These are phyloP conservation scores for Juncus effusus DNA, from an alignment of 176 grass and related monocot genomes.

Conservation along the genomic window DNA sequence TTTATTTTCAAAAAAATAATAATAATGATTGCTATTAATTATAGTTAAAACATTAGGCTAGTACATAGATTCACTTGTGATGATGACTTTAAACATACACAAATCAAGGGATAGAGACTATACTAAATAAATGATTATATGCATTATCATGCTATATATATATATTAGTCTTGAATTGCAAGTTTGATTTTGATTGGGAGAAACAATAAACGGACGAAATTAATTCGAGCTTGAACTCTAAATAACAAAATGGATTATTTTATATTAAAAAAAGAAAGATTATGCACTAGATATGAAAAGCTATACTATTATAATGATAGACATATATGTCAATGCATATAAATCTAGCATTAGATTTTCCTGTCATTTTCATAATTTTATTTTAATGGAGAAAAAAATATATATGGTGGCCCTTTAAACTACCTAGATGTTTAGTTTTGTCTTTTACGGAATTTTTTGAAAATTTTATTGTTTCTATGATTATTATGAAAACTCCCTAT, in stretches of 20 bases:
- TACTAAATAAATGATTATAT: conserved; percentile 7
- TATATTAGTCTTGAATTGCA: neutral
- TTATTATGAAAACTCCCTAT: no score
- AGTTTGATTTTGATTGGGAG: neutral
- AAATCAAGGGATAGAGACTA: neutral
- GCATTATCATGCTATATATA: conserved; percentile 1
- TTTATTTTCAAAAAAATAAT: neutral
- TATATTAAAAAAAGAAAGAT: neutral
- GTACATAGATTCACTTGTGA: neutral
- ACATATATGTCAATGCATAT: neutral
- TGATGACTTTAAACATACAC: neutral
- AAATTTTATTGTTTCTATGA: no score
- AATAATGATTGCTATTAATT: neutral
- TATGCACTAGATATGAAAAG: neutral
- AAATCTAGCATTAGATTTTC: conserved; percentile 16
- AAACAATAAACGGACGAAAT: conserved; percentile 7
- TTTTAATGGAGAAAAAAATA: neutral
- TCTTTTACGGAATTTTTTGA: no score
- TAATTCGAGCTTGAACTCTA: conserved; percentile 2
- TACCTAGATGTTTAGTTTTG: no score
- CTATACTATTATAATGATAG: no score
- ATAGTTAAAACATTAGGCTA: neutral
- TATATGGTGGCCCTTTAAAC: no score
- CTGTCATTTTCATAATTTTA: conserved; percentile 22
- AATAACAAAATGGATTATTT: conserved; percentile 1